Conservation (phyloP, 164 flowering plant species). For the Chimonanthus salicifolius region DNA sequence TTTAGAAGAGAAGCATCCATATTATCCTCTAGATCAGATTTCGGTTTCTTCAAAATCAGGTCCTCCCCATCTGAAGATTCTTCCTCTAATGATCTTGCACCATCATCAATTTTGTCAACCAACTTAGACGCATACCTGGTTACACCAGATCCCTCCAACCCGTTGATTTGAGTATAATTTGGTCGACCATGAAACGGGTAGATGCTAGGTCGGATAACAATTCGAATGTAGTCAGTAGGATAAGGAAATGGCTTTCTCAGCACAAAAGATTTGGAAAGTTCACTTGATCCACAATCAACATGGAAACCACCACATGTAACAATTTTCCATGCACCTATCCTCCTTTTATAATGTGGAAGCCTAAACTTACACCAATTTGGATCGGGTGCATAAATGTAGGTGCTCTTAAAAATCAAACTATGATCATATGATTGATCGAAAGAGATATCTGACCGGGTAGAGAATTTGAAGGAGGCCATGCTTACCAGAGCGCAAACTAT, state of each 20-base stretch:
- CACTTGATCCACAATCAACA: not conserved
- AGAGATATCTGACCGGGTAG: not conserved
- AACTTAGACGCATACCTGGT: not conserved
- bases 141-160: slow-evolving; percentile 15
- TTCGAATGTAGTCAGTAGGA: slow-evolving; percentile 20
- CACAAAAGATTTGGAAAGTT: not conserved
- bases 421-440: not conserved
- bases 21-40: not conserved
- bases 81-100: not conserved
- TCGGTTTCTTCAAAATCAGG: slow-evolving; percentile 7
- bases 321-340: not conserved
- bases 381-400: not conserved
- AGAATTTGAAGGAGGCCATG: slow-evolving; percentile 15
- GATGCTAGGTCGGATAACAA: slow-evolving; percentile 12
- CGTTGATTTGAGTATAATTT: slow-evolving; percentile 20
- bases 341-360: slow-evolving; percentile 3
- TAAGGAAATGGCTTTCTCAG: slow-evolving; percentile 5
- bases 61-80: slow-evolving; percentile 9
- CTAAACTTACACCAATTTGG: not conserved
- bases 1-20: not conserved
- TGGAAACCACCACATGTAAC: not conserved
- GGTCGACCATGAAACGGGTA: slow-evolving; percentile 20
- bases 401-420: slow-evolving; percentile 3
- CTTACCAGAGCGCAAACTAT: not conserved
- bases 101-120: not conserved